Base-by-base conservation (phyloP, 495 filamentous ascomycete species). In the Podospora comata region DNA sequence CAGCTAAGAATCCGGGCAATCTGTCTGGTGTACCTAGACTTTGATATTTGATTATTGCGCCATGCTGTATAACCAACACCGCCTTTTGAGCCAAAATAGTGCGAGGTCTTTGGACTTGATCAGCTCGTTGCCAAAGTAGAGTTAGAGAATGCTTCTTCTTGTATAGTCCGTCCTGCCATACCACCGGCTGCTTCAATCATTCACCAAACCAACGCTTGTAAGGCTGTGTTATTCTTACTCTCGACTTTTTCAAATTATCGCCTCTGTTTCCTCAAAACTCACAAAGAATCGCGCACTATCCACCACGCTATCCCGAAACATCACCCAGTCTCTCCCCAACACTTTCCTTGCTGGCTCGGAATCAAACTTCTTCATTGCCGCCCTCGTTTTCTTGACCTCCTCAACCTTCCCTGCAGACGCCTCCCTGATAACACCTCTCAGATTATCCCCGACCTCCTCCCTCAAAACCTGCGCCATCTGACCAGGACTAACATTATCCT, bases 281-380 rank as follows among this genome's bases (percentile, higher is more conserved):
- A 77, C 13, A 61, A 75, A 73, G 0, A 34, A 68, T 65, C 66
- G 62, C 18, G 74, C 74, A 11, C 74, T 76, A 11, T 79, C 76
- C 4, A 75, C n/a, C 56, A 81, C 71, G 53, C 72, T 79, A 61
- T 73, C 65, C 67, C 73, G 68, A 27, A 78, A 77, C 9, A 75
- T 71, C 19, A 75, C 74, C 75, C 76, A 79, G 16, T 72, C 72
- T 64, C 73, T 72, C 2, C 75, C 78, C 11, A 74, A 72, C 23
- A 70, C 68, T 23, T 23, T 18, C 18, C 69, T 63, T 3, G 78
- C 75, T 9, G n/a, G 55, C 16, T 19, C 13, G 5, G 55, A 58
- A 26, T 58, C 3, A 26, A 58, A 58, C 69, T 76, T 79, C 23
- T 58, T 67, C 15, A 71, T 39, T 60, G 77, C 72, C 44, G 79